Evolutionary conservation across 2,329 filamentous ascomycete genomes (phyloP).

Genomic region (Venturia asperata): DNA sequence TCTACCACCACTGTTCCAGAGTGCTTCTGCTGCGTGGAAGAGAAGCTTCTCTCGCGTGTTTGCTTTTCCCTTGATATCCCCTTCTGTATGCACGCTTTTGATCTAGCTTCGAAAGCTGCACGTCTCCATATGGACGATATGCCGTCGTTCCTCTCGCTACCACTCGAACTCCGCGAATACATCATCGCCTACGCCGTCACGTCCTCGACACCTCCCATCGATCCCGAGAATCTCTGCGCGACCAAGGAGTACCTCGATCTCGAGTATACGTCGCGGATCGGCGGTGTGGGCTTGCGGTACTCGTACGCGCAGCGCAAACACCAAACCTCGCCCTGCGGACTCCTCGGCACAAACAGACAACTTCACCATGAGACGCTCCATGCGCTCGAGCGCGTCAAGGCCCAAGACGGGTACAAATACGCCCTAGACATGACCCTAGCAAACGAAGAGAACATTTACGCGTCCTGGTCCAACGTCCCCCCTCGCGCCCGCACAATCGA

Average conservation of each 20-base stretch:
- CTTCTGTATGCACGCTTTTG: not conserved
- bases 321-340: constrained; percentile 4
- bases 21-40: not conserved
- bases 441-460: constrained; percentile 5
- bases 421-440: constrained; percentile 6
- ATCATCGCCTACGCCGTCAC: constrained; percentile 6
- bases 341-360: constrained; percentile 6
- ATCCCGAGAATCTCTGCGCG: not conserved
- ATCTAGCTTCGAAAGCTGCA: not conserved
- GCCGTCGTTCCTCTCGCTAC: constrained; percentile 6
- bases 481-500: constrained; percentile 1
- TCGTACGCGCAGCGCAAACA: constrained; percentile 12
- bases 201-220: constrained; percentile 3
- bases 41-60: not conserved
- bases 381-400: constrained; percentile 11
- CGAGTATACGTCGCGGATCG: constrained; percentile 11
- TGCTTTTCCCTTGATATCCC: not conserved
- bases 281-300: not conserved
- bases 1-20: not conserved
- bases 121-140: not conserved
- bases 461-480: constrained; percentile 10
- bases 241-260: constrained; percentile 12
- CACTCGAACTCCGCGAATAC: constrained; percentile 13
- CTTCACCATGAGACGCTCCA: constrained; percentile 3
- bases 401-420: constrained; percentile 6